Percentiles rank a stretch among this genome's conserved stretches.
Conservation (phyloP, 106 monocot genomes). For the Phalaenopsis equestris region DNA sequence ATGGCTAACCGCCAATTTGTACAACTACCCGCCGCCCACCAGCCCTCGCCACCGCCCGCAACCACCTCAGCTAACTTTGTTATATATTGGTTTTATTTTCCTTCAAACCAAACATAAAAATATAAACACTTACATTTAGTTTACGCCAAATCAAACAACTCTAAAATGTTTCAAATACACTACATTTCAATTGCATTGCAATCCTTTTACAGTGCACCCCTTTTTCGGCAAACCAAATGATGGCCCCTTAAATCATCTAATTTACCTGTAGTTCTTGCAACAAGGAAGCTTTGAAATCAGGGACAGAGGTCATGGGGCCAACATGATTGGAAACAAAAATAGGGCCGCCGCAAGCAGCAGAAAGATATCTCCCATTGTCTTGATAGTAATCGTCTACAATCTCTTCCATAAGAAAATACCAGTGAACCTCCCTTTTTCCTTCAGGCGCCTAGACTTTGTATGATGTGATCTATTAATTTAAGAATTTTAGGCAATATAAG, state of each 20-base stretch:
- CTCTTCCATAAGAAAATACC: not conserved
- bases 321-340: conserved; percentile 54
- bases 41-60: too few relatives aligned
- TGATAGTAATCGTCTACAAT: conserved; percentile 5
- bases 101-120: too few relatives aligned
- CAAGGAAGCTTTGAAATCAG: conserved; percentile 49
- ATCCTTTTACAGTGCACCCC: too few relatives aligned
- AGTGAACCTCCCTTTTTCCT: not conserved
- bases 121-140: too few relatives aligned
- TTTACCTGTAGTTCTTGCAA: conserved; percentile 38
- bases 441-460: not conserved
- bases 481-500: not conserved
- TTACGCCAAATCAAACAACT: too few relatives aligned
- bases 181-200: too few relatives aligned
- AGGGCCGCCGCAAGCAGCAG: conserved; percentile 77
- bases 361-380: conserved; percentile 14
- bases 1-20: too few relatives aligned
- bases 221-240: too few relatives aligned
- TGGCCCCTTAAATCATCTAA: not conserved
- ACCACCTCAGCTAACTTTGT: too few relatives aligned
- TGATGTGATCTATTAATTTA: not conserved
- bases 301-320: conserved; percentile 45
- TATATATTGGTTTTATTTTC: too few relatives aligned
- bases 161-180: too few relatives aligned
- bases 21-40: too few relatives aligned